Conservation (phyloP, 1,139 yeast species). For the Candida tetrigidarum region DNA sequence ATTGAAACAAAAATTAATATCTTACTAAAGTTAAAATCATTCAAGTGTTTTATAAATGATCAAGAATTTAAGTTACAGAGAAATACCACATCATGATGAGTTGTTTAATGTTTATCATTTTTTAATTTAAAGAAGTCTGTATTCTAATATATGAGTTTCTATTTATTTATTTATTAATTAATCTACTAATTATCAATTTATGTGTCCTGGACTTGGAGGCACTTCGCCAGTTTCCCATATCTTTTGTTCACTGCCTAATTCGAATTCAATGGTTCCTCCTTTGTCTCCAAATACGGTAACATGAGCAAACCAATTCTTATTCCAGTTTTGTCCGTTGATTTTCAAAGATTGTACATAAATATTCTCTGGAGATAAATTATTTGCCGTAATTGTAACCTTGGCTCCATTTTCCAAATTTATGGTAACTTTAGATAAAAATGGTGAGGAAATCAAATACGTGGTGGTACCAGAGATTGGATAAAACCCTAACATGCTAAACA, state of each 20-base stretch:
- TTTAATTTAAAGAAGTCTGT: no score
- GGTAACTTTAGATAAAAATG: conserved; percentile 29
- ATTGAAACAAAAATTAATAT: conserved; percentile 18
- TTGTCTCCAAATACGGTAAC: conserved; percentile 33
- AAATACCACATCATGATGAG: not conserved
- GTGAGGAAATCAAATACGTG: conserved; percentile 36
- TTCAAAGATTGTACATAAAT: conserved; percentile 31
- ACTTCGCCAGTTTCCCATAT: conserved; percentile 28
- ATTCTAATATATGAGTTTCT: not conserved
- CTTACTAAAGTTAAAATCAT: conserved; percentile 12
- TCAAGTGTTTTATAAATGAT: conserved; percentile 16
- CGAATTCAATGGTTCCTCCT: conserved; percentile 31
- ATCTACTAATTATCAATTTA: not conserved
- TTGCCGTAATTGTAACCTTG: conserved; percentile 29
- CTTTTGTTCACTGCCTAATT: conserved; percentile 24
- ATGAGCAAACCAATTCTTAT: conserved; percentile 38
- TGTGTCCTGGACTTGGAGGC: conserved; percentile 35
- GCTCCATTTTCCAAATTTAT: conserved; percentile 30
- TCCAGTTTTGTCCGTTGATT: conserved; percentile 30
- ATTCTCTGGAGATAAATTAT: conserved; percentile 24
- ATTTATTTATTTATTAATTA: not conserved
- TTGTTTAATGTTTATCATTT: not conserved
- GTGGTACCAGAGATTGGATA: conserved; percentile 44
- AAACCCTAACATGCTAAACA: conserved; percentile 37
- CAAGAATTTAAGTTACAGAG: conserved; percentile 11